These are phyloP conservation scores for Lactarius quietus DNA, from an alignment of 768 basidiomycete species.

Conservation along the genomic window DNA sequence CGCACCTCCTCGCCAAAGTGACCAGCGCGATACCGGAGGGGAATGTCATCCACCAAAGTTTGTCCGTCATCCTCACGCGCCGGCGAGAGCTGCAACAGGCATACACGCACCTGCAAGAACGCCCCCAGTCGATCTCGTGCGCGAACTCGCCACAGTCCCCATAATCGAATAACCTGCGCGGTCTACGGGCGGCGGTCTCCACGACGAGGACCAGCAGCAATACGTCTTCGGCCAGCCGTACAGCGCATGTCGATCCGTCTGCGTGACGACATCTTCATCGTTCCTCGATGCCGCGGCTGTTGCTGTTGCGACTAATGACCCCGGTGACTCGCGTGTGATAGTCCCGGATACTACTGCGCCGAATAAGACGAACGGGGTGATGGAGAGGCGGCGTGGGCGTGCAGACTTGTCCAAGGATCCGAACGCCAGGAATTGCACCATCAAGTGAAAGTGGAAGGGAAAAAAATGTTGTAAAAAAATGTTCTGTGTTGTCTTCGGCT, in stretches of 20 bases:
- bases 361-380: too few species aligned
- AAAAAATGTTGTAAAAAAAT: too few species aligned
- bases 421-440: too few species aligned
- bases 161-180: constrained; percentile 53
- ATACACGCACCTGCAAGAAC: constrained; percentile 39
- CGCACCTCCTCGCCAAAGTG: neutral
- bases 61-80: constrained; percentile 39
- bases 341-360: too few species aligned
- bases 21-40: constrained; percentile 8
- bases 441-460: too few species aligned
- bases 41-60: constrained; percentile 31
- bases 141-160: constrained; percentile 36
- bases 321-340: neutral
- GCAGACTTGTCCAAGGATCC: too few species aligned
- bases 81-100: constrained; percentile 20
- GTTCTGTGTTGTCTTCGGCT: too few species aligned
- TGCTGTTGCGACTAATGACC: too few species aligned
- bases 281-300: too few species aligned
- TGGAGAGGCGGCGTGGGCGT: too few species aligned
- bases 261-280: too few species aligned
- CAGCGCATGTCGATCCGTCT: too few species aligned
- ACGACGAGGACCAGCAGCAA: neutral
- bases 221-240: constrained; percentile 32
- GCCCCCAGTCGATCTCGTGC: constrained; percentile 45
- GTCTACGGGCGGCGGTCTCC: constrained; percentile 42